Evolutionary conservation across 106 monocot genomes (phyloP), one percentile per base, ranked within the genome.

Genomic region (Triglochin maritima): DNA sequence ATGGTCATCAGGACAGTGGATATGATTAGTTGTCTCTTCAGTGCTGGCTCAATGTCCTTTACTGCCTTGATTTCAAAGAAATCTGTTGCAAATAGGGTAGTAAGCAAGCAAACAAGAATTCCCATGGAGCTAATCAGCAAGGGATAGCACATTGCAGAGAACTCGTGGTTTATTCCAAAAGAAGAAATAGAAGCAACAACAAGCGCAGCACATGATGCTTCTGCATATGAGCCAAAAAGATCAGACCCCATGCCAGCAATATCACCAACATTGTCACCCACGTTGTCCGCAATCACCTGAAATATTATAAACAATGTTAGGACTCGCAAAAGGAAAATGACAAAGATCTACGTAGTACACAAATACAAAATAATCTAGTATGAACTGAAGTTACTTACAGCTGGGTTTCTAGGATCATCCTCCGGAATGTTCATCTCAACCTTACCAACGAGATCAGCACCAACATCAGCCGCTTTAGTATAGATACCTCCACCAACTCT

Each of bases 191-290:
- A 74, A 17, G 74, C 74, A 45, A 74, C 74, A 1, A 74, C 74
- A 8, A 74, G 55, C 4, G 74, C 74, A 14, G 67, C 74, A 67
- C 74, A 74, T 44, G 74, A 67, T 4, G 74, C 58, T 54, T 74
- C 74, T 49, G 74, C 74, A 17, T 74, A 74, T 6, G 74, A 74
- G 9, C 74, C 74, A 52, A 74, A 74, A 51, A 74, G 62, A 67
- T 74, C 74, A 60, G 74, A 74, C 14, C 74, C 74, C 74, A 74
- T 74, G 14, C 74, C 74, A 9, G 74, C 74, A 67, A 74, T 74
- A 67, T 74, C 74, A 41, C 74, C 74, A 67, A 74, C 74, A 60
- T 74, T 74, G 45, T 74, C 74, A 51, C 74, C 74, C 59, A 74
- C 74, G 13, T 74, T 74, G 41, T 74, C 74, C 9, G 74, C 74